Evolutionary conservation across 768 basidiomycete genomes (phyloP).

Genomic region (Daedaleopsis nitida): DNA sequence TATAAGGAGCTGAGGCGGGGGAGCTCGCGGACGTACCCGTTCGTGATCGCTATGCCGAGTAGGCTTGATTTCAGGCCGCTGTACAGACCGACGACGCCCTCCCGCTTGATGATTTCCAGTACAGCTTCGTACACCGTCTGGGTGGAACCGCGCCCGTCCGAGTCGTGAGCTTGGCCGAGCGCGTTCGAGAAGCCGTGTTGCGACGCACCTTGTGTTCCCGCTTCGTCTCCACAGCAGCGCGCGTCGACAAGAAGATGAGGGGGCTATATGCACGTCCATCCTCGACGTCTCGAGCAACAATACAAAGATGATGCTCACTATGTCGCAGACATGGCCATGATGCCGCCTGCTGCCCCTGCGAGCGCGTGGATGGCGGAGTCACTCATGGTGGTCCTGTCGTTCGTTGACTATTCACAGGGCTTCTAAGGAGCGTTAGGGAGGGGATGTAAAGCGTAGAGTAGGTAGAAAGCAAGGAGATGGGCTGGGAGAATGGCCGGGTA

Average conservation of each 20-base stretch:
- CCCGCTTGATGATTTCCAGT: constrained; percentile 76
- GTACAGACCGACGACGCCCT: constrained; percentile 85
- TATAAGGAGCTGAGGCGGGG: neutral
- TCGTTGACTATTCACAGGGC: neutral
- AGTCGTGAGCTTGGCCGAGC: constrained; percentile 11
- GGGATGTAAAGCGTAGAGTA: neutral
- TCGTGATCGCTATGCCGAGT: constrained; percentile 90
- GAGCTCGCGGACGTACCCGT: constrained; percentile 56
- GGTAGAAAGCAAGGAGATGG: neutral
- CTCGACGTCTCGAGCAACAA: too few relatives aligned
- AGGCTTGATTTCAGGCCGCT: constrained; percentile 84
- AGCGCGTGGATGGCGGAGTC: constrained; percentile 86
- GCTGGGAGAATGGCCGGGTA: neutral
- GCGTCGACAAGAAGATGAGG: constrained; percentile 87
- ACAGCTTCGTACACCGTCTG: constrained; percentile 70
- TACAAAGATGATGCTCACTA: constrained; percentile 53
- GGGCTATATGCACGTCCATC: constrained; percentile 53
- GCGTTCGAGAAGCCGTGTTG: neutral
- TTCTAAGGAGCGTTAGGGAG: neutral
- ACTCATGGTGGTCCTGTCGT: constrained; percentile 27
- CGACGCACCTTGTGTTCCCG: constrained; percentile 66
- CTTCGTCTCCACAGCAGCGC: constrained; percentile 89
- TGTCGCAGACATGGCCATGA: constrained; percentile 87
- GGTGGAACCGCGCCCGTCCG: neutral
- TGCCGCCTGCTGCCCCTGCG: constrained; percentile 89